Conservation (phyloP, 371 early-diverging fungal genomes). For the Rhizopus stolonifer region DNA sequence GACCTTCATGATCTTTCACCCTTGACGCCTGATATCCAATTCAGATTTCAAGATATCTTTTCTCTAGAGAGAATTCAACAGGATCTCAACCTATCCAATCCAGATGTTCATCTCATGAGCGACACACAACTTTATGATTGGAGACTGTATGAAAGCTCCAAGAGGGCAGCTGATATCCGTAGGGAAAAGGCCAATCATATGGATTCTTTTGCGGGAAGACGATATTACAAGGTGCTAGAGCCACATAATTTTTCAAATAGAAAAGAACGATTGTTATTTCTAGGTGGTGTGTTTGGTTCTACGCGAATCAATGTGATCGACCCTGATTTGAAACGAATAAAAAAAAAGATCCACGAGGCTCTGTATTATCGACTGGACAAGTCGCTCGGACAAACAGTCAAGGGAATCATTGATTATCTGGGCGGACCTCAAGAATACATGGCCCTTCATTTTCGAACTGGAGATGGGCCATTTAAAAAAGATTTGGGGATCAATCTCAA, state of each 20-base stretch:
- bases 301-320: conserved; percentile 28
- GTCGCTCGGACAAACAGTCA: conserved; percentile 30
- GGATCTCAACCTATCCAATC: conserved; percentile 16
- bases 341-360: conserved; percentile 17
- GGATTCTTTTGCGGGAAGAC: conserved; percentile 39
- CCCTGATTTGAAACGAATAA: conserved; percentile 23
- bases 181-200: conserved; percentile 24
- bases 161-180: conserved; percentile 17
- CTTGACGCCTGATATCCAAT: conserved; percentile 13
- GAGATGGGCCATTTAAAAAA: conserved; percentile 31
- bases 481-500: conserved; percentile 20
- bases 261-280: conserved; percentile 32
- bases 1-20: conserved; percentile 30
- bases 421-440: conserved; percentile 30
- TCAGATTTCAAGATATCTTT: conserved; percentile 23
- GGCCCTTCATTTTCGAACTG: conserved; percentile 44
- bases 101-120: conserved; percentile 30
- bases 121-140: conserved; percentile 47
- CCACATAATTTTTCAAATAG: conserved; percentile 28
- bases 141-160: conserved; percentile 36
- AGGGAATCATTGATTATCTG: conserved; percentile 28
- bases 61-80: conserved; percentile 22
- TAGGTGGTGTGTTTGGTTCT: conserved; percentile 44
- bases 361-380: conserved; percentile 38
- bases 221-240: conserved; percentile 30